These are phyloP conservation scores for Microdochium nivale DNA, from an alignment of 2,329 filamentous ascomycete genomes.

Conservation along the genomic window DNA sequence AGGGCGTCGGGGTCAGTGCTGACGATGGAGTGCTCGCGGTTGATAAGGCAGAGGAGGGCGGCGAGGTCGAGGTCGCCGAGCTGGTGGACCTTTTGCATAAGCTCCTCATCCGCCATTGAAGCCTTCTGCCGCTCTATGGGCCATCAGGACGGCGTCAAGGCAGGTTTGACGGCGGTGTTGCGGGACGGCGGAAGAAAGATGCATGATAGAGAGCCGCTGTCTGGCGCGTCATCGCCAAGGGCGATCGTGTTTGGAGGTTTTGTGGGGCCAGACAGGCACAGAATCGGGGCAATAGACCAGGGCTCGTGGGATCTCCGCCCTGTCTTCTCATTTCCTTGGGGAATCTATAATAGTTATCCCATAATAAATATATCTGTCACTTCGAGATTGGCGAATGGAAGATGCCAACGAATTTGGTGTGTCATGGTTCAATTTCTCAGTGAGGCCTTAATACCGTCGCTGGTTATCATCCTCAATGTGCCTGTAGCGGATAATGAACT, in stretches of 20 bases:
- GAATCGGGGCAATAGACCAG: no score
- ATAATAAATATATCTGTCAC: no score
- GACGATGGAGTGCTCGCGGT: conserved; percentile 81
- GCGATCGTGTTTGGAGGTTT: background rate
- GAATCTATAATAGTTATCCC: no score
- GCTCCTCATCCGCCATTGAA: conserved; percentile 51
- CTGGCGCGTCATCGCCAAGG: background rate
- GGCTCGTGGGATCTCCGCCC: no score
- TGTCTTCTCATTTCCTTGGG: no score
- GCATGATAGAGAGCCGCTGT: background rate
- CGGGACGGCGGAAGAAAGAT: background rate
- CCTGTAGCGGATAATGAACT: no score
- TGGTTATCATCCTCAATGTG: no score
- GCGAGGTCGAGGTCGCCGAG: conserved; percentile 86
- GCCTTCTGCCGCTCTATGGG: background rate
- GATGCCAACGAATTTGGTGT: no score
- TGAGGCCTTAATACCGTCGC: no score
- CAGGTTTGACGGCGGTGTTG: background rate
- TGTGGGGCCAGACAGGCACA: background rate
- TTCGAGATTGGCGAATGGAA: no score
- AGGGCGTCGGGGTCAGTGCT: conserved; percentile 57
- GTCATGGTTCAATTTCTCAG: no score
- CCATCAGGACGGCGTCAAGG: background rate
- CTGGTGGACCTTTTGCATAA: conserved; percentile 63
- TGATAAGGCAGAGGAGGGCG: conserved; percentile 69